phyloP scores from a whole-genome alignment of 129 eudicot species.

The Flaveria trinervia region DNA sequence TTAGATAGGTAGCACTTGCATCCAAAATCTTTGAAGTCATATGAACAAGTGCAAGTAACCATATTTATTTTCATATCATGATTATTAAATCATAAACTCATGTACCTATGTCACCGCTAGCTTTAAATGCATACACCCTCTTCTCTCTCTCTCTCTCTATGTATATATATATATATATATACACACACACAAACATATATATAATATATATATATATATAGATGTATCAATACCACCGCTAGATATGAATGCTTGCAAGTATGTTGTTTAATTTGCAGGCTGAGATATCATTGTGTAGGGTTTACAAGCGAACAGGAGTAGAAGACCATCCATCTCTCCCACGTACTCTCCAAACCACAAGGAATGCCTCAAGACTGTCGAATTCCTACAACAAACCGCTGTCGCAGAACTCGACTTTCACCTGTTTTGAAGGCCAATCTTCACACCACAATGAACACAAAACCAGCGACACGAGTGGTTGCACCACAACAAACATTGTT shows the following conservation, averaged over 20 bases:
- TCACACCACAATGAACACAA: slow-evolving; percentile 37
- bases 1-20: too few relatives aligned
- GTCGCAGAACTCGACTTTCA: not conserved
- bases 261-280: slow-evolving; percentile 47
- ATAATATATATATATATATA: not conserved
- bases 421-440: slow-evolving; percentile 31
- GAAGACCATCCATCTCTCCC: slow-evolving; percentile 87
- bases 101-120: slow-evolving; percentile 42
- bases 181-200: too few relatives aligned
- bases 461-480: slow-evolving; percentile 47
- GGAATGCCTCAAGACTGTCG: slow-evolving; percentile 44
- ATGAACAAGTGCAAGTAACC: not conserved
- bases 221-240: slow-evolving; percentile 28
- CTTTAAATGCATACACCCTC: slow-evolving; percentile 29
- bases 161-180: too few relatives aligned
- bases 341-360: slow-evolving; percentile 51
- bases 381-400: slow-evolving; percentile 13
- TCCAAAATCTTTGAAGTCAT: too few relatives aligned
- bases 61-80: not conserved
- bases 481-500: slow-evolving; percentile 43
- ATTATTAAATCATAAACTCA: not conserved
- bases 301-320: slow-evolving; percentile 76
- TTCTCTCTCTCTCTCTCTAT: not conserved
- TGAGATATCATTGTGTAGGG: slow-evolving; percentile 83
- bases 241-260: slow-evolving; percentile 22